These are phyloP conservation scores for Umbelopsis sp. DNA, from an alignment of 192 early-diverging fungal species.

Conservation along the genomic window DNA sequence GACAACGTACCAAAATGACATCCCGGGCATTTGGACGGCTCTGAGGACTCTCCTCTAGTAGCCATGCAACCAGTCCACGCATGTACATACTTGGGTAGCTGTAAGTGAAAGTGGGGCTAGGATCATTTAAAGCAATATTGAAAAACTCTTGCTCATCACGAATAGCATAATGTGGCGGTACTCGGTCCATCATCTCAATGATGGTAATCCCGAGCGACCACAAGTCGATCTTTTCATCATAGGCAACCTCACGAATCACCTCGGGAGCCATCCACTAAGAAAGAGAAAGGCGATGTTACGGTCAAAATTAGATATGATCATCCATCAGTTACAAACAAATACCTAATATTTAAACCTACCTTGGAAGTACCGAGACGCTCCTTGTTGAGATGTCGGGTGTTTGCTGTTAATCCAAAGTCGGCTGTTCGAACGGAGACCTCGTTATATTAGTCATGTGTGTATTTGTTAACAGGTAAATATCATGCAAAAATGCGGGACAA, in stretches of 20 bases:
- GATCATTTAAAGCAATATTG: slow-evolving; percentile 20
- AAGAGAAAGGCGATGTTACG: not conserved
- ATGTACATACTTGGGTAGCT: slow-evolving; percentile 35
- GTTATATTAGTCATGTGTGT: not conserved
- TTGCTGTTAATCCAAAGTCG: slow-evolving; percentile 37
- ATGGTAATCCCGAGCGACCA: slow-evolving; percentile 45
- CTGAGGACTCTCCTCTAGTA: slow-evolving; percentile 28
- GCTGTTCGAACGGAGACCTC: slow-evolving; percentile 17
- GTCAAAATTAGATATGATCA: slow-evolving; percentile 14
- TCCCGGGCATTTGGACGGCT: slow-evolving; percentile 34
- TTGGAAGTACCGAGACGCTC: slow-evolving; percentile 42
- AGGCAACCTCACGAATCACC: slow-evolving; percentile 36
- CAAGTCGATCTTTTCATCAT: slow-evolving; percentile 38
- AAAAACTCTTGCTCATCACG: slow-evolving; percentile 28
- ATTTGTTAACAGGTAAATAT: not conserved
- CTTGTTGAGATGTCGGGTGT: slow-evolving; percentile 29
- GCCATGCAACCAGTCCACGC: slow-evolving; percentile 36
- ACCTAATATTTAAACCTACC: slow-evolving; percentile 16
- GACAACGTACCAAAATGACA: slow-evolving; percentile 23
- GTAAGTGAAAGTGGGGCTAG: slow-evolving; percentile 40
- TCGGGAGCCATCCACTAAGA: slow-evolving; percentile 47
- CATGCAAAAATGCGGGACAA: slow-evolving; percentile 1
- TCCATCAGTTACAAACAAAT: not conserved
- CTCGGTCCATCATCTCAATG: slow-evolving; percentile 50
- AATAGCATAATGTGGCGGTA: slow-evolving; percentile 40